Evolutionary conservation across 345 rosid genomes (phyloP).

Genomic region (Mercurialis annua): DNA sequence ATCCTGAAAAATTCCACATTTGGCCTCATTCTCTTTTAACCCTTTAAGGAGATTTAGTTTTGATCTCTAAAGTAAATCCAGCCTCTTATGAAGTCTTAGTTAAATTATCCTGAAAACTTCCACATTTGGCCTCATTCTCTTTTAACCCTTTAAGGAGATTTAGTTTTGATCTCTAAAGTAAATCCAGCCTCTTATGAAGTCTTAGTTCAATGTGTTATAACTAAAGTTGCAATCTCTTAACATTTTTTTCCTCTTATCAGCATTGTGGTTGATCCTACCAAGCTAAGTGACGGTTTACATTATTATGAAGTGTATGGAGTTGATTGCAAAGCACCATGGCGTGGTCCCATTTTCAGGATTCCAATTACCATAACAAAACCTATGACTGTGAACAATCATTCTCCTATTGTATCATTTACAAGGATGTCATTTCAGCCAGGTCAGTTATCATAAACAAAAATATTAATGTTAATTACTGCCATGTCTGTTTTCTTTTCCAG

Average conservation of each 20-base stretch:
- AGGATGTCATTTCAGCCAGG: slow-evolving; percentile 89
- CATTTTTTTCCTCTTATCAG: slow-evolving; percentile 40
- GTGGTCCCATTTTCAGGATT: slow-evolving; percentile 87
- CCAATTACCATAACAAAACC: slow-evolving; percentile 89
- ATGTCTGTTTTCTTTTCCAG: neutral
- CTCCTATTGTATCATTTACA: slow-evolving; percentile 67
- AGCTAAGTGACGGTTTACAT: slow-evolving; percentile 73
- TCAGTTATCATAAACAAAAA: slow-evolving; percentile 14
- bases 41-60: neutral
- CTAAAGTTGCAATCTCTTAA: neutral
- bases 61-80: neutral
- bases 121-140: neutral
- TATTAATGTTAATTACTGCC: neutral
- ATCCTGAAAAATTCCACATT: neutral
- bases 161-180: neutral
- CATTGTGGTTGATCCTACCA: slow-evolving; percentile 88
- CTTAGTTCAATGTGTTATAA: neutral
- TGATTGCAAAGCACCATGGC: slow-evolving; percentile 94
- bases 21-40: neutral
- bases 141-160: neutral
- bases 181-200: neutral
- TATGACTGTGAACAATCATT: slow-evolving; percentile 46
- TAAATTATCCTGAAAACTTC: neutral
- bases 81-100: neutral
- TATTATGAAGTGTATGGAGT: slow-evolving; percentile 87